Evolutionary conservation across 2,329 filamentous ascomycete genomes (phyloP), one percentile per base, ranked within the genome.

Genomic region (Dendrostoma leiphaemia): DNA sequence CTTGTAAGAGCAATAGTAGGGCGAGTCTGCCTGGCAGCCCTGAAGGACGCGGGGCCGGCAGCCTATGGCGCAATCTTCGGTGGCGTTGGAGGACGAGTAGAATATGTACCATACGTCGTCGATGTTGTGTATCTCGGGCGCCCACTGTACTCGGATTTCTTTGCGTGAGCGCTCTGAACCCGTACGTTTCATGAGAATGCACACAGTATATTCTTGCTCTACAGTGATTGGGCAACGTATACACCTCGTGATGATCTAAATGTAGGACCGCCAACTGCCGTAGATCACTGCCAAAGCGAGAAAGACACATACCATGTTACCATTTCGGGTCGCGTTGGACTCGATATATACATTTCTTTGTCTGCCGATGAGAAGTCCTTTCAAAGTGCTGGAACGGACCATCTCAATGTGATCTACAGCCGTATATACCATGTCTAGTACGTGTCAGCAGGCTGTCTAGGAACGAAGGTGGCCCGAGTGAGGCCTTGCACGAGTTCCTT

Each of bases 81-180:
- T 24, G 1, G 52, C 51, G 46, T 59, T 44, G 15, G 56, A 58
- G n/a, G 51, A 53, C 0, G 59, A 61, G 52, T 61, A 60, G 49
- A 61, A 56, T 40, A 61, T 61, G 28, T 61, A 54, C 59, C 59
- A 61, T 24, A 44, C 46, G 17, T 53, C 49, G 23, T 61, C 59
- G 31, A 61, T 61, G n/a, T 56, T 57, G 24, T 61, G 59, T 3
- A 61, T 56, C 38, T 61, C 59, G 1, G 59, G 59, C 0, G 59
- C 59, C 59, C 59, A 61, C 57, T 40, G 10, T 17, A 12, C n/a
- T 17, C n/a, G n/a, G n/a, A n/a, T n/a, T n/a, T n/a, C n/a, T n/a
- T n/a, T n/a, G n/a, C n/a, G n/a, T n/a, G n/a, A n/a, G n/a, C n/a
- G n/a, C n/a, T n/a, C n/a, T n/a, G n/a, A n/a, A n/a, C n/a, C n/a